Evolutionary conservation across 108 stramenopile species (phyloP), one percentile per base, ranked within the genome.

Genomic region (Skeletonema menzelii): DNA sequence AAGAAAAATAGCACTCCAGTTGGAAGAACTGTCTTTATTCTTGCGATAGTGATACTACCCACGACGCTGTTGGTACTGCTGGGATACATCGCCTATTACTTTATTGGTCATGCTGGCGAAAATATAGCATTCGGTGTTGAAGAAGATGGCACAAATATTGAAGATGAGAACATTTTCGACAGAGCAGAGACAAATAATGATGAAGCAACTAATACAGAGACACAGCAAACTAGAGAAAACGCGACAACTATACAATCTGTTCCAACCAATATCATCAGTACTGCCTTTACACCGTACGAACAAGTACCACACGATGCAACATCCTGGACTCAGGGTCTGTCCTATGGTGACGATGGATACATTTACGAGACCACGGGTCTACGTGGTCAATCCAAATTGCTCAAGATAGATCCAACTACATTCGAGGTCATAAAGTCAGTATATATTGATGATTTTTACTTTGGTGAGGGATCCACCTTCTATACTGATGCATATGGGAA

Each of bases 271-370:
- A 49, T 37, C 6, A 79, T 79, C 66, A 82, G 82, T 53, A 35
- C 61, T 56, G 79, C 70, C 59, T 93, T 77, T 53, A 72, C 75
- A 38, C 67, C 91, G 32, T 28, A 89, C 11, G 80, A 86, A 63
- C 85, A 87, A 69, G 67, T 91, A 14, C 22, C 56, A 12, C 92
- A 93, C 72, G 92, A 91, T 46, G 19, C 44, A 1, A 67, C 56
- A 20, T 81, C 90, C 14, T 93, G 91, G 61, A 85, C 86, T 84
- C 91, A 94, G 86, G 93, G 93, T 35, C 65, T 94, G 15, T 87
- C 90, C 7, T 94, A 84, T 72, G 75, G 74, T 34, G 63, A 63
- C 10, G 73, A 86, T 64, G 89, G 87, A 2, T 66, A 26, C 8
- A 69, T 95, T 26, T 91, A 76, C 68, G 91, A 95, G 81, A 85